Evolutionary conservation across 169 alveolate genomes (phyloP).

Genomic region (Eimeria zaria): DNA sequence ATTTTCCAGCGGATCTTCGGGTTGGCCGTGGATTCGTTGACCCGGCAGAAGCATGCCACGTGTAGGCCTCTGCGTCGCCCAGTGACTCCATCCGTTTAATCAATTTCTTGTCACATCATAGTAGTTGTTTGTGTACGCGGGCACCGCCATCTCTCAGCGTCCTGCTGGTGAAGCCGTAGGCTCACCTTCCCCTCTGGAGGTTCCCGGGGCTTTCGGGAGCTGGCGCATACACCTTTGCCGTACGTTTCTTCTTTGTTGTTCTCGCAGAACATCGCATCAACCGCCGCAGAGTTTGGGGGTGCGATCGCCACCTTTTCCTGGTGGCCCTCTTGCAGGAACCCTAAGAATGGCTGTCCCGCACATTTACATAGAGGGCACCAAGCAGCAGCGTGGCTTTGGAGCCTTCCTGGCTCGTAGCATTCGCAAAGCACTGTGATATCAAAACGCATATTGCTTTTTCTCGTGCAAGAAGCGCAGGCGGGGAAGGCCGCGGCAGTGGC

Average conservation of each 20-base stretch:
- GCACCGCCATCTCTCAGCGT: conserved; percentile 74
- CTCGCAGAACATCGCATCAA: conserved; percentile 46
- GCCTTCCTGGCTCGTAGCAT: conserved; percentile 48
- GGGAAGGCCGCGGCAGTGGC: conserved; percentile 82
- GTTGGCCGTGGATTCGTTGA: conserved; percentile 81
- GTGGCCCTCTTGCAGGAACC: conserved; percentile 51
- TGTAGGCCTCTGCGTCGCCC: conserved; percentile 77
- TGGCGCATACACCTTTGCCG: conserved; percentile 26
- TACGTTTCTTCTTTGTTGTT: conserved; percentile 30
- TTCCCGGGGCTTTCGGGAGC: conserved; percentile 48
- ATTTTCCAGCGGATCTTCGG: conserved; percentile 69
- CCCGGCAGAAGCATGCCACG: conserved; percentile 81
- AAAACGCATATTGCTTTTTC: background rate
- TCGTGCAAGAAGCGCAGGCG: conserved; percentile 60
- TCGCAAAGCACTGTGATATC: conserved; percentile 45
- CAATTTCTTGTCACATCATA: conserved; percentile 72
- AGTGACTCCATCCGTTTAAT: conserved; percentile 78
- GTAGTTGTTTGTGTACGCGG: conserved; percentile 74
- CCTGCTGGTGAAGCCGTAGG: conserved; percentile 60
- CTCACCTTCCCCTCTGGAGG: conserved; percentile 64
- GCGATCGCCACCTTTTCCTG: conserved; percentile 66
- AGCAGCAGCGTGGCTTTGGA: conserved; percentile 68
- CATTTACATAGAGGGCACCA: conserved; percentile 59
- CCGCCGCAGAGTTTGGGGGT: conserved; percentile 69
- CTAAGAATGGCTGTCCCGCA: conserved; percentile 72